Conservation (phyloP, 1,284 basidiomycete species). For the Cystobasidiaceae sp. region DNA sequence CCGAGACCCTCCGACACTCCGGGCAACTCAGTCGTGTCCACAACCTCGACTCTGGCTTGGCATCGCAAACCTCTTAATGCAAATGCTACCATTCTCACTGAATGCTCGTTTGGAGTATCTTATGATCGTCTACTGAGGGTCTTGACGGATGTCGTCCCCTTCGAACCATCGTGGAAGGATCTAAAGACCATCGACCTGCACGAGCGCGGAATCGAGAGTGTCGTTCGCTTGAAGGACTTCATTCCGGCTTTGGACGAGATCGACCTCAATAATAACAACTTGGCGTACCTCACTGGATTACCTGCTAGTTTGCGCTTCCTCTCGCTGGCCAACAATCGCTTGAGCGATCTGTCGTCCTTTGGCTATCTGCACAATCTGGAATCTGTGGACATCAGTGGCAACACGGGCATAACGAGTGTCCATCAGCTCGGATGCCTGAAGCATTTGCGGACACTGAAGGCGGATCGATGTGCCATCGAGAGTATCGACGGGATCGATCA, state of each 20-base stretch:
- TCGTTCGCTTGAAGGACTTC: constrained; percentile 89
- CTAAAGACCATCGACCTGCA: constrained; percentile 72
- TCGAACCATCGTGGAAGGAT: constrained; percentile 89
- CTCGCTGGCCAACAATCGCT: constrained; percentile 71
- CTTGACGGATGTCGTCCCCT: constrained; percentile 92
- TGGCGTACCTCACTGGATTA: constrained; percentile 82
- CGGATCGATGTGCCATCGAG: constrained; percentile 74
- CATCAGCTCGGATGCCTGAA: constrained; percentile 73
- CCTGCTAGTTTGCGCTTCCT: constrained; percentile 71
- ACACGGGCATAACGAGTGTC: constrained; percentile 75
- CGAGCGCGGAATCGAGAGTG: constrained; percentile 73
- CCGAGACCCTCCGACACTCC: constrained; percentile 26
- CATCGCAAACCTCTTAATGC: constrained; percentile 31
- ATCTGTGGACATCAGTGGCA: constrained; percentile 82
- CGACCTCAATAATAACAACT: constrained; percentile 68
- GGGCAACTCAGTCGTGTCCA: constrained; percentile 25
- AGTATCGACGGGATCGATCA: constrained; percentile 71
- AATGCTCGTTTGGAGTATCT: constrained; percentile 89
- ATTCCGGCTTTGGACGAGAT: constrained; percentile 76
- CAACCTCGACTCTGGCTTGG: constrained; percentile 33
- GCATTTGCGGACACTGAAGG: constrained; percentile 80
- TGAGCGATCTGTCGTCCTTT: constrained; percentile 83
- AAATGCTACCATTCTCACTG: constrained; percentile 76
- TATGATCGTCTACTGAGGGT: constrained; percentile 84
- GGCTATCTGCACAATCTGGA: constrained; percentile 79